Conservation (phyloP, 2,329 filamentous ascomycete genomes). For the Penicillium fuscoglaucum region DNA sequence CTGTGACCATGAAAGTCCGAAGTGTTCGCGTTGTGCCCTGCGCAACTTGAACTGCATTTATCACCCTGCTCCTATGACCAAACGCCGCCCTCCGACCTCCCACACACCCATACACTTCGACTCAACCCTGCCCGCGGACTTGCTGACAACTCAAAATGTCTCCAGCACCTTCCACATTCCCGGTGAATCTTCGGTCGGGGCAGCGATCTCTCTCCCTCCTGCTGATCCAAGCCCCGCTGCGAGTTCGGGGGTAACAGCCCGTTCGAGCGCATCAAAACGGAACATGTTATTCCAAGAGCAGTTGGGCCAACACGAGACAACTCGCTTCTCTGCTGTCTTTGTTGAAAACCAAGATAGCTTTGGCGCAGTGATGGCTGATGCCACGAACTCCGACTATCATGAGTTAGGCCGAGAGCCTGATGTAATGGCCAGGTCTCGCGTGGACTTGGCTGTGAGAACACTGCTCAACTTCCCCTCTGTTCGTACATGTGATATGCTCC, state of each 20-base stretch:
- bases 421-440: neutral
- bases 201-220: neutral
- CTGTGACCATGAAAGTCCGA: neutral
- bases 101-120: neutral
- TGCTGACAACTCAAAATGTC: neutral
- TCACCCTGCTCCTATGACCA: constrained; percentile 1
- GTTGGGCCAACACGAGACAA: neutral
- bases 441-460: neutral
- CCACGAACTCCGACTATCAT: neutral
- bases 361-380: neutral
- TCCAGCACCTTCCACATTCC: neutral
- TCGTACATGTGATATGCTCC: neutral
- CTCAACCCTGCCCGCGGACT: neutral
- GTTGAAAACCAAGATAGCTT: neutral
- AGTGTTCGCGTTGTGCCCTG: neutral
- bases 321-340: neutral
- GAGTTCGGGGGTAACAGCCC: neutral
- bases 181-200: neutral
- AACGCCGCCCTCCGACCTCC: neutral
- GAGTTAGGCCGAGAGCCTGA: neutral
- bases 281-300: neutral
- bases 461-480: neutral
- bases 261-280: neutral
- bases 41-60: neutral
- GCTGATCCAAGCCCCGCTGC: neutral